These are phyloP conservation scores for Aureobasidium sp. DNA, from an alignment of 2,329 filamentous ascomycete species.

Conservation along the genomic window DNA sequence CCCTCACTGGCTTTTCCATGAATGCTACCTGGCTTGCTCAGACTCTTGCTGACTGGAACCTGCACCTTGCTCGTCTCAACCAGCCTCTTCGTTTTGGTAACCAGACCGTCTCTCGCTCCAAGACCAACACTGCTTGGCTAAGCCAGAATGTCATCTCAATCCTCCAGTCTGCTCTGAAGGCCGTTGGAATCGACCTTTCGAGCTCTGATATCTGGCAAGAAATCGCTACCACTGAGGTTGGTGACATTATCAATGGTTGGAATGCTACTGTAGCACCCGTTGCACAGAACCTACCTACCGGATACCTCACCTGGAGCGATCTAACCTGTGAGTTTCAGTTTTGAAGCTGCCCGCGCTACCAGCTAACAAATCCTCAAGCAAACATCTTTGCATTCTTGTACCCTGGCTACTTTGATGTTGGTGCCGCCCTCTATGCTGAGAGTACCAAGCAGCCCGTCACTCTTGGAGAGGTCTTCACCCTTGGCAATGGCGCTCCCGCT, in stretches of 20 bases:
- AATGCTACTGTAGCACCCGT: conserved; percentile 21
- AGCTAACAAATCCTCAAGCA: conserved; percentile 16
- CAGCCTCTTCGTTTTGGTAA: conserved; percentile 26
- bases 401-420: conserved; percentile 26
- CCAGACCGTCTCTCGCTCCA: conserved; percentile 14
- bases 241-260: conserved; percentile 24
- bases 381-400: conserved; percentile 29
- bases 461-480: conserved; percentile 27
- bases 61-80: conserved; percentile 25
- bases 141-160: conserved; percentile 38
- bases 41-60: conserved; percentile 25
- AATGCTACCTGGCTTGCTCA: conserved; percentile 23
- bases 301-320: conserved; percentile 25
- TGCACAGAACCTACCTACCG: conserved; percentile 19
- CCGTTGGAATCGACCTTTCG: conserved; percentile 28
- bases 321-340: background rate
- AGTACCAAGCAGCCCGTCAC: conserved; percentile 27
- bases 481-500: conserved; percentile 17
- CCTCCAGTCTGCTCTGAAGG: conserved; percentile 31
- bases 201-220: conserved; percentile 17
- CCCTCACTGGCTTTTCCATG: conserved; percentile 33
- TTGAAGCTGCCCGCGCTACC: background rate
- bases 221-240: conserved; percentile 20
- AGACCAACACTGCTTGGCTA: conserved; percentile 4
- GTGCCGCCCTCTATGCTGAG: conserved; percentile 24